Evolutionary conservation across 345 rosid genomes (phyloP).

Genomic region (Camelina neglecta): DNA sequence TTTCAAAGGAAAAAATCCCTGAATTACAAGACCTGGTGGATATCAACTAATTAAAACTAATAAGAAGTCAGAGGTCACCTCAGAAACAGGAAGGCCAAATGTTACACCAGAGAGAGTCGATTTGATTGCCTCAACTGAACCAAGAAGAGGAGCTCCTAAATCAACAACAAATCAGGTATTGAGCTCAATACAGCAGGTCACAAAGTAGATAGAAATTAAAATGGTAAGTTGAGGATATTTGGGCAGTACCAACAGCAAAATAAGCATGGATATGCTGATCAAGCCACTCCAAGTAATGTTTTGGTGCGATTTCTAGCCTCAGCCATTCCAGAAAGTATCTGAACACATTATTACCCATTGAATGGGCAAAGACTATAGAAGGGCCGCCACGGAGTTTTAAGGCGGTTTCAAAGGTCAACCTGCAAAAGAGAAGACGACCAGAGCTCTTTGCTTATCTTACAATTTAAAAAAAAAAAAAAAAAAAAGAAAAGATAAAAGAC

Average conservation of each 20-base stretch:
- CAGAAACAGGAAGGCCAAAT: constrained; percentile 94
- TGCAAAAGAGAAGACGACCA: constrained; percentile 43
- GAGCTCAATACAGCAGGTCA: constrained; percentile 15
- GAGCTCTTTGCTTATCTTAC: not conserved
- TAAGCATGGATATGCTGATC: constrained; percentile 94
- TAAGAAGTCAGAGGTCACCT: constrained; percentile 62
- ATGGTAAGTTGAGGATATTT: constrained; percentile 18
- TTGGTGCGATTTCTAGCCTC: constrained; percentile 98
- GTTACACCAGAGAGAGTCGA: constrained; percentile 82
- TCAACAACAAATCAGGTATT: constrained; percentile 28
- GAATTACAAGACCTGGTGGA: not conserved
- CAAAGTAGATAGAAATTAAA: constrained; percentile 20
- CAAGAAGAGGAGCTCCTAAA: constrained; percentile 97
- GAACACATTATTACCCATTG: constrained; percentile 93
- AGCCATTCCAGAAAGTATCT: constrained; percentile 98
- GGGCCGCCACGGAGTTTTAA: constrained; percentile 93
- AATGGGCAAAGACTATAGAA: constrained; percentile 93
- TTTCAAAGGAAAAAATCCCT: not conserved
- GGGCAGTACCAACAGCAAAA: constrained; percentile 85
- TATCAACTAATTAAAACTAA: constrained; percentile 11
- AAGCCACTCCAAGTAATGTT: constrained; percentile 84
- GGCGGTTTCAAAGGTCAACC: constrained; percentile 96
- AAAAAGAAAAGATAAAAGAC: not conserved
- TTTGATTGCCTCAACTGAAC: constrained; percentile 80
- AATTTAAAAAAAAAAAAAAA: not conserved